Percentiles rank a stretch among this genome's conserved stretches.
These are phyloP conservation scores for Fulvia fulva DNA, from an alignment of 2,329 filamentous ascomycete genomes.

Conservation along the genomic window DNA sequence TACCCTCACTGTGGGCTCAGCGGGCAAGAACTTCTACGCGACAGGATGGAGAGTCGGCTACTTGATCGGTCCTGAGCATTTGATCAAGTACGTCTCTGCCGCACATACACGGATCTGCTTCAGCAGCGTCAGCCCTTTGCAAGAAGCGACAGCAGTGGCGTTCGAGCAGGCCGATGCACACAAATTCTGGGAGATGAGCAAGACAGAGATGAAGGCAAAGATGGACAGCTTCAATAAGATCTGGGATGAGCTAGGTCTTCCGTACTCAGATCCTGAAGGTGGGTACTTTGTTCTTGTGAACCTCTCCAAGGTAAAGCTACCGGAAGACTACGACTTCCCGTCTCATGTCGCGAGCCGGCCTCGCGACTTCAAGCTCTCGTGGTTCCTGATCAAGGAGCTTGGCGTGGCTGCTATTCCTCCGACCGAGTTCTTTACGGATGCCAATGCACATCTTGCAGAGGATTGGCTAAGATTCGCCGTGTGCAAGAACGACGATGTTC, in stretches of 20 bases:
- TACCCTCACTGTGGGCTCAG: conserved; percentile 90
- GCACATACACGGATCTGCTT: conserved; percentile 97
- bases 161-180: conserved; percentile 84
- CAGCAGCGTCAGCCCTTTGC: conserved; percentile 84
- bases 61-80: conserved; percentile 81
- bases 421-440: conserved; percentile 91
- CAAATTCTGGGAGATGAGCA: conserved; percentile 82
- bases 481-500: conserved; percentile 85
- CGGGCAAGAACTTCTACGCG: conserved; percentile 97
- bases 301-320: conserved; percentile 80
- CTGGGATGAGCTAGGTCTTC: conserved; percentile 47
- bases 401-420: conserved; percentile 95
- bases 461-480: conserved; percentile 94
- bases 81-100: conserved; percentile 86
- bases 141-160: conserved; percentile 89
- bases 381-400: conserved; percentile 96
- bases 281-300: conserved; percentile 98
- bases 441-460: conserved; percentile 79
- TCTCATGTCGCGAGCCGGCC: conserved; percentile 80
- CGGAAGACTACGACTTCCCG: conserved; percentile 81
- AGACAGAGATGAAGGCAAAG: conserved; percentile 84
- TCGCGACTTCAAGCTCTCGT: conserved; percentile 88
- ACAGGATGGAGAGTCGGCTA: conserved; percentile 97
- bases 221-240: conserved; percentile 77
- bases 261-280: conserved; percentile 87